These are phyloP conservation scores for Fomitiporia mediterranea DNA, from an alignment of 1,284 basidiomycete genomes.

Conservation along the genomic window DNA sequence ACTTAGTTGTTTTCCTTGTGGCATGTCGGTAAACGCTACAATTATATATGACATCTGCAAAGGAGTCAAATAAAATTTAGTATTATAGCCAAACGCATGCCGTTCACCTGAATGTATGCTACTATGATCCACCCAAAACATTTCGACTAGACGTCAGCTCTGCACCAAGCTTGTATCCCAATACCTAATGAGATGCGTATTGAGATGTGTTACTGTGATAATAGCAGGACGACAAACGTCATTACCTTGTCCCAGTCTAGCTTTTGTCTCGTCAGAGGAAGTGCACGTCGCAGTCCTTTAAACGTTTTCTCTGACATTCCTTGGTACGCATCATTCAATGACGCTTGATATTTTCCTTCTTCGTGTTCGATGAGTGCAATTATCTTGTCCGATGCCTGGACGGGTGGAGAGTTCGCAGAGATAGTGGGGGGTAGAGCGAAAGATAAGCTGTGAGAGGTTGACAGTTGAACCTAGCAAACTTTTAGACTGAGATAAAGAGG, in stretches of 20 bases:
- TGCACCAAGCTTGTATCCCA: conserved; percentile 82
- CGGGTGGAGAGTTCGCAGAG: conserved; percentile 41
- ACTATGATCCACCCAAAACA: conserved; percentile 38
- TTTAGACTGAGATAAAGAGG: conserved; percentile 4
- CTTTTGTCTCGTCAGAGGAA: conserved; percentile 91
- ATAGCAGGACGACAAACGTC: not conserved
- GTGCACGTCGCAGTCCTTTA: conserved; percentile 79
- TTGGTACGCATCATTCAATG: conserved; percentile 75
- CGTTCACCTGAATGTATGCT: too few relatives aligned
- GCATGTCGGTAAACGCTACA: too few relatives aligned
- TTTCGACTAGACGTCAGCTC: conserved; percentile 74
- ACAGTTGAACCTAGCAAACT: conserved; percentile 75
- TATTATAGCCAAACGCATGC: too few relatives aligned
- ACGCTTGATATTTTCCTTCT: conserved; percentile 73
- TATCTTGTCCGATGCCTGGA: conserved; percentile 62
- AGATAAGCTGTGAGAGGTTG: conserved; percentile 64
- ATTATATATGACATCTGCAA: too few relatives aligned
- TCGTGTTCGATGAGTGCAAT: conserved; percentile 77
- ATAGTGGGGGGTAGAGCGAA: conserved; percentile 61
- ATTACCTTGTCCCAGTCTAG: conserved; percentile 90
- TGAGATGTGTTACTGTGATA: not conserved
- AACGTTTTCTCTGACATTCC: conserved; percentile 90
- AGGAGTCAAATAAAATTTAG: too few relatives aligned
- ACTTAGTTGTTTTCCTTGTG: too few relatives aligned
- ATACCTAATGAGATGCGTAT: conserved; percentile 43